Percentiles rank a stretch among this genome's conserved stretches.
Conservation (phyloP, 305 asterid species). For the Fraxinus greggii region DNA sequence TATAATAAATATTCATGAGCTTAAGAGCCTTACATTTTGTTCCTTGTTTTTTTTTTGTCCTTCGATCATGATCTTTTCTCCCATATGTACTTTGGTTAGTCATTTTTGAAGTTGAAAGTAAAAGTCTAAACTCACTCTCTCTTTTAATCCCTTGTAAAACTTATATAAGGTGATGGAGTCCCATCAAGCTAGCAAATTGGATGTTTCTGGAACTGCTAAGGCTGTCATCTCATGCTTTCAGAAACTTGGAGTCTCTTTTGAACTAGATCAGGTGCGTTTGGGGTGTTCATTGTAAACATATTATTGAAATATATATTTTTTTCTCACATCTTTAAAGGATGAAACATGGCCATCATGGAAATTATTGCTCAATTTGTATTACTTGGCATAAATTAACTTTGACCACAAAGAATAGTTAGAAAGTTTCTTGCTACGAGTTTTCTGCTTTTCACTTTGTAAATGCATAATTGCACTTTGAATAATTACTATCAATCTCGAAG, state of each 20-base stretch:
- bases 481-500: not conserved
- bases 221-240: constrained; percentile 90
- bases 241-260: constrained; percentile 80
- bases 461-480: not conserved
- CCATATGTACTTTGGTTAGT: constrained; percentile 7
- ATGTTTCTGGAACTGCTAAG: constrained; percentile 92
- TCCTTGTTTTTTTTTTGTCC: not conserved
- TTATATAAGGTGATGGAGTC: constrained; percentile 80
- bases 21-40: not conserved
- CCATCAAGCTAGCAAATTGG: constrained; percentile 89
- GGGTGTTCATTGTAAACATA: constrained; percentile 3
- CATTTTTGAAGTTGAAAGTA: constrained; percentile 7
- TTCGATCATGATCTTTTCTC: constrained; percentile 6
- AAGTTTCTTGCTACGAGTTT: not conserved
- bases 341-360: not conserved
- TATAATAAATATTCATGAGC: not conserved
- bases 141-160: constrained; percentile 14
- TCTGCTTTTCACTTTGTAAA: not conserved
- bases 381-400: not conserved
- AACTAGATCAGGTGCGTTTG: constrained; percentile 54
- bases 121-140: not conserved
- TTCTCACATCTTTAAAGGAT: not conserved
- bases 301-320: not conserved
- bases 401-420: not conserved
- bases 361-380: not conserved